Evolutionary conservation across 257 asterid species (phyloP), one percentile per base, ranked within the genome.

Genomic region (Solanum neorickii): DNA sequence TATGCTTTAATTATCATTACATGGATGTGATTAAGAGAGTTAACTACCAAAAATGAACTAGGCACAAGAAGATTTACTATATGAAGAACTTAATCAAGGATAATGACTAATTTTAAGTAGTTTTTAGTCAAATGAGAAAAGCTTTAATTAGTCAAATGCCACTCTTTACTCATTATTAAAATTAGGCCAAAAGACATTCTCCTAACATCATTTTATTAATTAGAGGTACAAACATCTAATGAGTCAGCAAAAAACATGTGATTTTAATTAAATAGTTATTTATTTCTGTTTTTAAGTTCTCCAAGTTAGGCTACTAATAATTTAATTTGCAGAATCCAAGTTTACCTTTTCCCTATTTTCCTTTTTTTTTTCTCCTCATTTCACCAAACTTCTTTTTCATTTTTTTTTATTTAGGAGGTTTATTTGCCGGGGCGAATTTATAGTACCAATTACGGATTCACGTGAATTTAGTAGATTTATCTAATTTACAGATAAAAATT

Each of bases 111-210:
- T 46, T 46, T 44, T 5, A 78, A 46, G 25, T 46, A 74, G 2
- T 73, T 76, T n/a, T 3, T 6, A 77, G 1, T 9, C 18, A 4
- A 10, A 46, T 15, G 25, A 62, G 31, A 65, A 70, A 73, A 75
- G 5, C 33, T 73, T 89, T 73, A 66, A 68, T 86, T n/a, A 86
- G 72, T 41, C 85, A 44, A 29, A 68, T 83, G 15, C 56, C 42
- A n/a, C 76, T 29, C 39, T 65, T 15, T 44, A 41, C 41, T 44
- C 66, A 18, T 23, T 69, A 49, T 27, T 74, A 74, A 35, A 74
- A 74, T 39, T 60, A 82, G 86, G 74, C 44, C 56, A 75, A 66
- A 42, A 83, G 86, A 90, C 86, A 90, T 80, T 83, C 88, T 84
- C 76, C 86, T 33, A 31, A 76, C 75, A 29, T 21, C 29, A 88